These are phyloP conservation scores for Solanum virginianum DNA, from an alignment of 257 asterid genomes.

Conservation along the genomic window DNA sequence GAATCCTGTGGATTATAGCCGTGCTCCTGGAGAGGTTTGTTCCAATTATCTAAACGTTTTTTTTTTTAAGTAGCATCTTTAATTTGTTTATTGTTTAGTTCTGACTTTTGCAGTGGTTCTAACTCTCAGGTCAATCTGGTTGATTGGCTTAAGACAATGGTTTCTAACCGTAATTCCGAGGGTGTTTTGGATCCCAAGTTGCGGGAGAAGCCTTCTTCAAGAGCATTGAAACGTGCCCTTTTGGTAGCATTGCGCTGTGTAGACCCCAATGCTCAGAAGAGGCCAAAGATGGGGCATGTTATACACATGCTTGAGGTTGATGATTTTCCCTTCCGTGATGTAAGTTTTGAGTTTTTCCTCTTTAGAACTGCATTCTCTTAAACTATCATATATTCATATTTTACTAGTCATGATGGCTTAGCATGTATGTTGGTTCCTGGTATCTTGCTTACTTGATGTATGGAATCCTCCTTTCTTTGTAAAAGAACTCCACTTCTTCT, in stretches of 20 bases:
- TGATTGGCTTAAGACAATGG: conserved; percentile 26
- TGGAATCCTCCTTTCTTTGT: background rate
- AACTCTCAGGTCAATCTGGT: conserved; percentile 10
- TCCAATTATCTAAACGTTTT: background rate
- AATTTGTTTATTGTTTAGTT: background rate
- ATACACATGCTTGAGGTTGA: conserved; percentile 31
- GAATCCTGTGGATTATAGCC: conserved; percentile 20
- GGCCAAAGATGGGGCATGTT: conserved; percentile 30
- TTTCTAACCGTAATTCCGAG: conserved; percentile 22
- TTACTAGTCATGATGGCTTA: background rate
- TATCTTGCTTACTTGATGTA: background rate
- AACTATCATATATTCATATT: background rate
- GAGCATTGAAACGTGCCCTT: conserved; percentile 26
- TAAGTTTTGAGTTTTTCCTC: background rate
- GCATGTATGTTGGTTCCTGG: background rate
- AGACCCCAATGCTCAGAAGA: conserved; percentile 23
- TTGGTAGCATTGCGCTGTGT: conserved; percentile 31
- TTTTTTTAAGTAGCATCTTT: background rate
- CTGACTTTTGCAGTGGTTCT: background rate
- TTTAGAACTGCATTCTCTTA: background rate
- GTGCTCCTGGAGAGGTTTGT: conserved; percentile 21
- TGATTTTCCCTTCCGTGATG: conserved; percentile 23
- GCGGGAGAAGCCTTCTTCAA: conserved; percentile 19
- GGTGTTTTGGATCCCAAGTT: conserved; percentile 24
- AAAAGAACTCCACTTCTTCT: background rate